Percentiles rank a stretch among this genome's conserved stretches.
Conservation (phyloP, 495 filamentous ascomycete species). For the Penicillium canariense region DNA sequence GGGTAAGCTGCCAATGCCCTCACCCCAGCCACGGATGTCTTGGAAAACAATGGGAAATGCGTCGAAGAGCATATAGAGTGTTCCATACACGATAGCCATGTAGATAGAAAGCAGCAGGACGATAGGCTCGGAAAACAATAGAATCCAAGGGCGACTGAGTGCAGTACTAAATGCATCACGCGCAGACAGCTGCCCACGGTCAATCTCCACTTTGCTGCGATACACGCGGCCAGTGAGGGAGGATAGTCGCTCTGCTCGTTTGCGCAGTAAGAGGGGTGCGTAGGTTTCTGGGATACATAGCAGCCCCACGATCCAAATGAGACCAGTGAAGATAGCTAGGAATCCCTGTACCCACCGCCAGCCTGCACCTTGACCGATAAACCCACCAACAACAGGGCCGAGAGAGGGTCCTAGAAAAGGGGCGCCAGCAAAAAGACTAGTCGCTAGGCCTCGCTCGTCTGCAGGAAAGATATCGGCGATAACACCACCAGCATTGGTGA, state of each 20-base stretch:
- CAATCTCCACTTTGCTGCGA: conserved; percentile 47
- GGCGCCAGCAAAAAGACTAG: conserved; percentile 56
- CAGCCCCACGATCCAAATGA: conserved; percentile 32
- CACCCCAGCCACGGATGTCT: conserved; percentile 64
- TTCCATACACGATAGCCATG: conserved; percentile 65
- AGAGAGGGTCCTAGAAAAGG: conserved; percentile 63
- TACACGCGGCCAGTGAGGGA: conserved; percentile 54
- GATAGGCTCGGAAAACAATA: conserved; percentile 67
- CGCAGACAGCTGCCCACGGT: conserved; percentile 32
- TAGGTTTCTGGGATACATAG: conserved; percentile 60
- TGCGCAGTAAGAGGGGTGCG: conserved; percentile 54
- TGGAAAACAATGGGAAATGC: conserved; percentile 72
- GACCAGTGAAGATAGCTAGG: conserved; percentile 17
- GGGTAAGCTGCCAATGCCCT: conserved; percentile 62
- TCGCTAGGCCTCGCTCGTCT: conserved; percentile 55
- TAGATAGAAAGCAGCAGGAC: conserved; percentile 58
- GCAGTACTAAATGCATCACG: conserved; percentile 42
- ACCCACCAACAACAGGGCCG: conserved; percentile 54
- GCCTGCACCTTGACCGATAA: conserved; percentile 49
- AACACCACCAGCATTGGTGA: conserved; percentile 65
- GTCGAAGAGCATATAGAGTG: conserved; percentile 74
- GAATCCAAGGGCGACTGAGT: conserved; percentile 39
- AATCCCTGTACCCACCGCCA: conserved; percentile 63
- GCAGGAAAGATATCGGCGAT: conserved; percentile 69
- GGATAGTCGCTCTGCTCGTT: conserved; percentile 46